Evolutionary conservation across 2,329 filamentous ascomycete species (phyloP).

Genomic region (Pezicula neosporulosa): DNA sequence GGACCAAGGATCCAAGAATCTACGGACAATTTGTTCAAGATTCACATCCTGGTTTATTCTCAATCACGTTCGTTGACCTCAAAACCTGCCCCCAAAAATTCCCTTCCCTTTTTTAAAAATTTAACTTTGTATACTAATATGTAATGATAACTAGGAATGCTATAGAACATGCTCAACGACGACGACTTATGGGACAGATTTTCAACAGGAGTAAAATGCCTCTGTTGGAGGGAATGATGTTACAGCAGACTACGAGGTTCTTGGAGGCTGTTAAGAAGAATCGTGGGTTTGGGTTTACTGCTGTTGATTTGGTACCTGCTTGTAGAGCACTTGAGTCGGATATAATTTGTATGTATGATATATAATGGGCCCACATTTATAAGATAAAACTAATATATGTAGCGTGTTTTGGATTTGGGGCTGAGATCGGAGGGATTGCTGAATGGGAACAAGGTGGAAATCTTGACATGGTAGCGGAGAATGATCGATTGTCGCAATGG

Average conservation of each 20-base stretch:
- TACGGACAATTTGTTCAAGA: slow-evolving; percentile 8
- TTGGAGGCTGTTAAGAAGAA: background rate
- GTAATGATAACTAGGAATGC: background rate
- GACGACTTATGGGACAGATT: slow-evolving; percentile 26
- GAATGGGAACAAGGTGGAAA: slow-evolving; percentile 19
- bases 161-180: slow-evolving; percentile 22
- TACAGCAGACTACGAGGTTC: slow-evolving; percentile 18
- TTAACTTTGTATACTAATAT: too few species aligned
- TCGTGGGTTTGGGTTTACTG: background rate
- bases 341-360: slow-evolving; percentile 2
- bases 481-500: slow-evolving; percentile 26
- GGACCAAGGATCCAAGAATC: slow-evolving; percentile 6
- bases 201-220: slow-evolving; percentile 25
- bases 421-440: slow-evolving; percentile 17
- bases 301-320: slow-evolving; percentile 1
- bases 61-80: slow-evolving; percentile 3
- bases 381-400: background rate
- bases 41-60: slow-evolving; percentile 6
- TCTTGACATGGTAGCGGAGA: slow-evolving; percentile 23
- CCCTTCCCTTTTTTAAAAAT: too few species aligned
- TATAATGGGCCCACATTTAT: too few species aligned
- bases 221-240: slow-evolving; percentile 21
- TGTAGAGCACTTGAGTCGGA: slow-evolving; percentile 5
- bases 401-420: slow-evolving; percentile 27
- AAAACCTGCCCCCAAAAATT: too few species aligned